Conservation (phyloP, 495 filamentous ascomycete species). For the Aspergillus conjunctus region DNA sequence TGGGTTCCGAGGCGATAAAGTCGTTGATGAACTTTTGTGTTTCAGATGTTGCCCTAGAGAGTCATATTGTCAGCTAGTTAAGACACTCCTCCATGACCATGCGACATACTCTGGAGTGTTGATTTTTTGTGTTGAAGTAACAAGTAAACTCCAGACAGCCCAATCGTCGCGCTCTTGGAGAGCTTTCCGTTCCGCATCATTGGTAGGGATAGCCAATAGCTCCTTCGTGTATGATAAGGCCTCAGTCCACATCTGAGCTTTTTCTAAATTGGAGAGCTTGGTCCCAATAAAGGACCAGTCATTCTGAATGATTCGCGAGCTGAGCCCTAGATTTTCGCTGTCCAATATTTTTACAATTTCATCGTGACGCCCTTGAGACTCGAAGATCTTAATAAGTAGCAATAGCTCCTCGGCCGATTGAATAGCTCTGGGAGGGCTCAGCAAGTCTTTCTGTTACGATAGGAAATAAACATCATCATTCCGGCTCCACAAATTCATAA, state of each 20-base stretch:
- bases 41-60: conserved; percentile 35
- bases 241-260: conserved; percentile 49
- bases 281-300: conserved; percentile 52
- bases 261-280: conserved; percentile 49
- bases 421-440: conserved; percentile 53
- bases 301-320: conserved; percentile 53
- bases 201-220: conserved; percentile 40
- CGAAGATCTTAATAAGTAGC: conserved; percentile 55
- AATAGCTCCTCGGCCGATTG: conserved; percentile 57
- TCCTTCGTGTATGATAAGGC: conserved; percentile 46
- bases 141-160: conserved; percentile 55
- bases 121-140: conserved; percentile 32
- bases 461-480: conserved; percentile 26
- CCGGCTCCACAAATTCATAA: conserved; percentile 12
- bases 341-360: conserved; percentile 56
- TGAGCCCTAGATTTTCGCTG: conserved; percentile 52
- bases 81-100: neutral
- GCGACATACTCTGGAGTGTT: conserved; percentile 37
- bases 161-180: conserved; percentile 58
- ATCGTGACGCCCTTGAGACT: conserved; percentile 44
- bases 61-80: conserved; percentile 13
- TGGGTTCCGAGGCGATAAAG: conserved; percentile 37
- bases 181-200: conserved; percentile 35
- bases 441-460: conserved; percentile 39
- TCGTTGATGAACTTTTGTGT: conserved; percentile 37